phyloP scores from a whole-genome alignment of 1,284 basidiomycete species.

The Cystobasidium slooffiae region DNA sequence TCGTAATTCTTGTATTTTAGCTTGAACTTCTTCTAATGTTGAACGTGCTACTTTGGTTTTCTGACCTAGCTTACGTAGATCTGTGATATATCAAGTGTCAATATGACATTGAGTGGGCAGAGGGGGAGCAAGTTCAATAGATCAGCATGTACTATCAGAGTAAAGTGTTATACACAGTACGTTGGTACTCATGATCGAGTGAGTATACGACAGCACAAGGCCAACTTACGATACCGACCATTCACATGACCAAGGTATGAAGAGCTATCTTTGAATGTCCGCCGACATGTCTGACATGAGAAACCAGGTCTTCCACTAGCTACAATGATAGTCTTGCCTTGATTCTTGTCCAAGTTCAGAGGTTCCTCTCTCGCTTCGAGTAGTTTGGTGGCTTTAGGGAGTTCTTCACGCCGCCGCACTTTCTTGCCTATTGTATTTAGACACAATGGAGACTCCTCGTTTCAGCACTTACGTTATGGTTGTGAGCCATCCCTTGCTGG shows the following conservation, averaged over 20 bases:
- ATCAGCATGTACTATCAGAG: not conserved
- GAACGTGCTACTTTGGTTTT: slow-evolving; percentile 88
- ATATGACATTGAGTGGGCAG: not conserved
- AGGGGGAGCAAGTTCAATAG: not conserved
- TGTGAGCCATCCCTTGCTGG: not conserved
- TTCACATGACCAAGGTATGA: slow-evolving; percentile 97
- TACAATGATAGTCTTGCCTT: slow-evolving; percentile 89
- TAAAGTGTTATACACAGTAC: not conserved
- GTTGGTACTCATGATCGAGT: not conserved
- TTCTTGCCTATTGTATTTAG: slow-evolving; percentile 69
- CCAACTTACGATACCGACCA: slow-evolving; percentile 79
- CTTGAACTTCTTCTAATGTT: slow-evolving; percentile 87
- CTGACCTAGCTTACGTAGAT: slow-evolving; percentile 89
- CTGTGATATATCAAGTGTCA: slow-evolving; percentile 59
- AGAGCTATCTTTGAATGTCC: slow-evolving; percentile 90
- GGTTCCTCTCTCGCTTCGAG: slow-evolving; percentile 81
- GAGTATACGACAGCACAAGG: slow-evolving; percentile 16
- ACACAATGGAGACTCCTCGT: not conserved
- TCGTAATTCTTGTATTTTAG: slow-evolving; percentile 82
- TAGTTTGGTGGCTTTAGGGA: slow-evolving; percentile 86
- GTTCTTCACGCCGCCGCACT: slow-evolving; percentile 65
- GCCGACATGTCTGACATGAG: slow-evolving; percentile 83
- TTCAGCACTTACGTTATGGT: slow-evolving; percentile 46
- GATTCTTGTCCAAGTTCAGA: slow-evolving; percentile 86
- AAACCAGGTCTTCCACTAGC: slow-evolving; percentile 88